Evolutionary conservation across 2,329 filamentous ascomycete species (phyloP).

Genomic region (Pyrenochaeta sp.): DNA sequence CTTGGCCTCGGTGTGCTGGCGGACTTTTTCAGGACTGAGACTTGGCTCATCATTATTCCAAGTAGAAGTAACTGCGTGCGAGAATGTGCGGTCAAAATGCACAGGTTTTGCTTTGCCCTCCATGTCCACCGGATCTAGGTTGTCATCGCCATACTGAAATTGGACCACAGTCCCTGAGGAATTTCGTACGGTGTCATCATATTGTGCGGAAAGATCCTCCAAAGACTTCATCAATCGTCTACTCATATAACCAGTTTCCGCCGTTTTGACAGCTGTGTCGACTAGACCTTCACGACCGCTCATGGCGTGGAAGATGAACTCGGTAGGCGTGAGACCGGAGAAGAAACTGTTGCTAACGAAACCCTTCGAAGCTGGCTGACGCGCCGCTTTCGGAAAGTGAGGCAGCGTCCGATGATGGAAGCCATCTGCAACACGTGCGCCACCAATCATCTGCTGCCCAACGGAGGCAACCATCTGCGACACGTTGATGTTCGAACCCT

Average conservation of each 20-base stretch:
- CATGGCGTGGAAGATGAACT: slow-evolving; percentile 98
- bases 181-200: slow-evolving; percentile 93
- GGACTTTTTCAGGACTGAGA: slow-evolving; percentile 77
- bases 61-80: slow-evolving; percentile 77
- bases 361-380: slow-evolving; percentile 92
- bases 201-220: slow-evolving; percentile 91
- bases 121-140: slow-evolving; percentile 96
- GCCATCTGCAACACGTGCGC: slow-evolving; percentile 89
- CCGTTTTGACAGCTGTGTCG: slow-evolving; percentile 98
- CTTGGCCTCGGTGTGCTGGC: slow-evolving; percentile 71
- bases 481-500: slow-evolving; percentile 97
- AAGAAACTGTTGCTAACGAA: slow-evolving; percentile 99
- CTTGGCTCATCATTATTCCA: slow-evolving; percentile 80
- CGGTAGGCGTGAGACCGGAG: slow-evolving; percentile 84
- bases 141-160: slow-evolving; percentile 96
- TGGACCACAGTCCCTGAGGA: slow-evolving; percentile 90
- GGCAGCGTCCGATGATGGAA: slow-evolving; percentile 96
- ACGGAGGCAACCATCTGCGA: slow-evolving; percentile 98
- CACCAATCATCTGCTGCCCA: slow-evolving; percentile 96
- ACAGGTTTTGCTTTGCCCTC: slow-evolving; percentile 93
- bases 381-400: slow-evolving; percentile 92
- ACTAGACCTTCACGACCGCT: slow-evolving; percentile 98
- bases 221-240: slow-evolving; percentile 97
- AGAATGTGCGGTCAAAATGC: slow-evolving; percentile 90
- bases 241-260: slow-evolving; percentile 99